Evolutionary conservation across 352 stramenopile species (phyloP), one percentile per base, ranked within the genome.

Genomic region (Globisporangium mamillatum): DNA sequence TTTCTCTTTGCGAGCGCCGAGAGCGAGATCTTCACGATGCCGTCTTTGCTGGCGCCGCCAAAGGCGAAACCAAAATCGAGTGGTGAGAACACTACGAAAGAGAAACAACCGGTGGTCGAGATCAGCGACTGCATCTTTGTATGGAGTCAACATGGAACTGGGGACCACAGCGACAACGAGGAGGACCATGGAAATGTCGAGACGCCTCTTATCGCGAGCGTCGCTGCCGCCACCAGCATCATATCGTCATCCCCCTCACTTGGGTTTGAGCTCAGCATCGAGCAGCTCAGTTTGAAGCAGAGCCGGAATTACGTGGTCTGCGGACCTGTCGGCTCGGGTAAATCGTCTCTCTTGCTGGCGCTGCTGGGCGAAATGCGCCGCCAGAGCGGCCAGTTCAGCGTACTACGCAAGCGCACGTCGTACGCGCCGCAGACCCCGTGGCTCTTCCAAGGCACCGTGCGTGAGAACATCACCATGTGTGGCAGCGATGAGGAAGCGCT

Each of bases 311-410:
- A 89, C 63, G 70, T 94, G 10, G 76, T 97, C 0, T 91, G 81
- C 56, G 97, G 98, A 1, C 75, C 81, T 2, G 95, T 99, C 1
- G 98, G 97, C 1, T 86, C 81, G 16, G 97, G 97, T 2, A 99
- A 99, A 73, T 98, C 89, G 27, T 99, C 93, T 0, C 84, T 99
- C 1, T 75, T 99, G 18, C 86, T 95, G 5, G 93, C 94, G 4
- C 75, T 99, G 55, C 72, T 99, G 1, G 97, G 97, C 9, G 97
- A 99, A 75, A 98, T 99, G 86, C 84, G 91, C 27, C 77, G 66
- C 52, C 64, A 70, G n/a, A 65, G 59, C 9, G 79, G 79, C 41
- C 32, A 48, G 6, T 64, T 82, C 6, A 22, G 56, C 29, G 22
- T 84, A 3, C 25, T 54, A 2, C 62, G 68, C 14, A 55, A 70